A percentile compares a stretch with the other conserved stretches of the same genome.
phyloP scores from a whole-genome alignment of 805 yeast genomes.

The Suhomyces emberorum region DNA sequence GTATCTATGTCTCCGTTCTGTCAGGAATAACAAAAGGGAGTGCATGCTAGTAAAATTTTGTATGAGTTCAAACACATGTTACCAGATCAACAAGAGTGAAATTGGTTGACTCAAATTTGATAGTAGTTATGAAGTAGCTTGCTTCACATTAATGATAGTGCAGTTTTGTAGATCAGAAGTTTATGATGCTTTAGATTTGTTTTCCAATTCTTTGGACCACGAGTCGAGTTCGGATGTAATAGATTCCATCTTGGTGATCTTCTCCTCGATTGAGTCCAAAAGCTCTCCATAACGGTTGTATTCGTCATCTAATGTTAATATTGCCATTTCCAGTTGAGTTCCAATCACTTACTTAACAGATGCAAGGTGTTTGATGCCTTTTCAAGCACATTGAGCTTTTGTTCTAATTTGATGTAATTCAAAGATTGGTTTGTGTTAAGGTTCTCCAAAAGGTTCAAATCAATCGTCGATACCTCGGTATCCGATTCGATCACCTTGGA shows the following conservation, averaged over 20 bases:
- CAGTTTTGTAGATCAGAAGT: no score
- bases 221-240: conserved; percentile 57
- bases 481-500: conserved; percentile 37
- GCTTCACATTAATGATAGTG: no score
- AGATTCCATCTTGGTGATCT: conserved; percentile 40
- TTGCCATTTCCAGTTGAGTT: background rate
- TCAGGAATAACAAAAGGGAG: no score
- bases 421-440: conserved; percentile 57
- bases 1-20: no score
- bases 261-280: conserved; percentile 27
- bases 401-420: conserved; percentile 45
- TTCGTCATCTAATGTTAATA: conserved; percentile 15
- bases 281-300: conserved; percentile 18
- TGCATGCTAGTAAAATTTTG: no score
- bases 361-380: conserved; percentile 32
- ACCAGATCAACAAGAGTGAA: no score
- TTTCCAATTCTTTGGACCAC: conserved; percentile 55
- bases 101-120: no score
- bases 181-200: no score
- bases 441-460: conserved; percentile 50
- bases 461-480: conserved; percentile 39
- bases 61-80: no score
- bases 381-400: conserved; percentile 42
- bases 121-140: no score
- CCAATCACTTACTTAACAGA: conserved; percentile 19